Base-by-base conservation (phyloP, 768 basidiomycete genomes). In the Kwoniella newhampshirensis region DNA sequence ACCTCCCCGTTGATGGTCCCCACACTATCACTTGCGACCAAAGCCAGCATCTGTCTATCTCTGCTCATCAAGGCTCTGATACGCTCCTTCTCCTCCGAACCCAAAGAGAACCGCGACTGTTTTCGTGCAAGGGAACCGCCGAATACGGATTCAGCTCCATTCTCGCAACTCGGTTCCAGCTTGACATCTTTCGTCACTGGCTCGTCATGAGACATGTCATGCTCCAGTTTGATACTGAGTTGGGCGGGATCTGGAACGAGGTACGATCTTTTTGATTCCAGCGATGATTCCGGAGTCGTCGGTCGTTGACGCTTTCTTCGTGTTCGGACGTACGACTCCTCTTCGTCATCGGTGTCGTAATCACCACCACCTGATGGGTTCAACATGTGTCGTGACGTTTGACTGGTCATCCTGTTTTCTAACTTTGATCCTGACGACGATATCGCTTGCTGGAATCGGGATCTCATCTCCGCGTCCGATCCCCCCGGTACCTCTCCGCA, bases 281-380 rank as follows among this genome's bases (percentile, higher is more conserved):
- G 21, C 4, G 44, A 36, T 26, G 54, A 56, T 25, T 56, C 54
- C 20, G 32, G 13, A 6, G 32, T 32, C 32, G 13, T 32, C 13
- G 32, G 32, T 32, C 32, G 32, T 6, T 13, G 32, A 7, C 40
- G 40, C 17, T n/a, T n/a, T n/a, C 40, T 6, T n/a, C 40, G 17
- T 23, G 7, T 42, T n/a, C 40, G 40, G 8, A 8, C 5, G 6
- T 18, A 8, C 40, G 40, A 42, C 40, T 42, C 40, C 17, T 42
- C 40, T 42, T 42, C 40, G 40, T 57, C 54, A 20, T 56, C 56
- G 2, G 56, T 57, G 20, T 48, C 46, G 42, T 57, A 57, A 11
- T 57, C 26, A 53, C n/a, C 40, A n/a, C 21, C 40, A 42, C 40
- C 40, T 5, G 6, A 8, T 5, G 8, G 8, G 40, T 8, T n/a